These are phyloP conservation scores for Cystobasidium sp. DNA, from an alignment of 1,284 basidiomycete genomes.

Conservation along the genomic window DNA sequence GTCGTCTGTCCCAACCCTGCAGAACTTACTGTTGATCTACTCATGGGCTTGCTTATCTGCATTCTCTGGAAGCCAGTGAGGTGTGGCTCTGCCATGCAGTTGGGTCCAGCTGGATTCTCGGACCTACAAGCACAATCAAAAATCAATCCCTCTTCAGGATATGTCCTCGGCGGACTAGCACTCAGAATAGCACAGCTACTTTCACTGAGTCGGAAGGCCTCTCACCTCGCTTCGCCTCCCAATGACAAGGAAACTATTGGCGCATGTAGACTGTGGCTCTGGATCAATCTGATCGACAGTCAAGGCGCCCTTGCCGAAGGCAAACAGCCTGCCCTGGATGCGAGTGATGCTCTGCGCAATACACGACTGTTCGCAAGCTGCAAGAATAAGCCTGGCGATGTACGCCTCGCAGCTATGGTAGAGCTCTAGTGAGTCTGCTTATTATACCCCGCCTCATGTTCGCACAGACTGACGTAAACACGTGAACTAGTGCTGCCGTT, in stretches of 20 bases:
- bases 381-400: constrained; percentile 40
- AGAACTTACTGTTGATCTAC: constrained; percentile 42
- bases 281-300: constrained; percentile 45
- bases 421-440: constrained; percentile 44
- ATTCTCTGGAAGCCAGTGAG: constrained; percentile 41
- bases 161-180: constrained; percentile 37
- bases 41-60: constrained; percentile 41
- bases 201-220: constrained; percentile 11
- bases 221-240: constrained; percentile 1
- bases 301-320: constrained; percentile 46
- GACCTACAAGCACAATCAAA: constrained; percentile 38
- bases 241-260: constrained; percentile 18
- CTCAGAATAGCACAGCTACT: constrained; percentile 38
- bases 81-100: constrained; percentile 40
- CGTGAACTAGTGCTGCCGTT: constrained; percentile 17
- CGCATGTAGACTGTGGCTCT: constrained; percentile 42
- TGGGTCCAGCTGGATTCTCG: constrained; percentile 37
- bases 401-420: constrained; percentile 44
- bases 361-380: constrained; percentile 45
- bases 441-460: not conserved
- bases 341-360: constrained; percentile 33
- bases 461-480: not conserved
- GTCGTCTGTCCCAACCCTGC: constrained; percentile 39
- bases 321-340: constrained; percentile 40
- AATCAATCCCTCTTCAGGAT: constrained; percentile 42